These are phyloP conservation scores for Amoebophrya sp. DNA, from an alignment of 169 alveolate species.

Conservation along the genomic window DNA sequence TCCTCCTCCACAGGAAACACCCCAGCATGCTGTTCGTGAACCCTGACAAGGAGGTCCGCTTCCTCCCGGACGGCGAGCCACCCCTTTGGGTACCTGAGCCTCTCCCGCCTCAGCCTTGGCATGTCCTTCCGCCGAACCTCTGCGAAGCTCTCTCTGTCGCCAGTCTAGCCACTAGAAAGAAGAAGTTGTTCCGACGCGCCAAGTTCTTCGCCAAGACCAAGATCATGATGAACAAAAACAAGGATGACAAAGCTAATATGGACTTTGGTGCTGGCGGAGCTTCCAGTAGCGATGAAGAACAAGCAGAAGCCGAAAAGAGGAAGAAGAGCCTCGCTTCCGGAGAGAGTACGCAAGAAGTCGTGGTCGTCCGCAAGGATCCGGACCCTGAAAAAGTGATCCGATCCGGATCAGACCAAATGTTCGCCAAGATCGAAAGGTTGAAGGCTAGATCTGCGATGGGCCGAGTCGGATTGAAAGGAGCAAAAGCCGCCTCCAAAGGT, in stretches of 20 bases:
- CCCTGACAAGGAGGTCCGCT: not conserved
- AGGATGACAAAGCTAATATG: too few species aligned
- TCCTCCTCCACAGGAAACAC: too few species aligned
- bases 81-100: not conserved
- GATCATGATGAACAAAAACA: not conserved
- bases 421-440: not conserved
- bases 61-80: slow-evolving; percentile 14
- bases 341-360: not conserved
- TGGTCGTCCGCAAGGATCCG: not conserved
- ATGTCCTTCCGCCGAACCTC: not conserved
- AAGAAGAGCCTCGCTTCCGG: not conserved
- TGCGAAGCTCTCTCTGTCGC: not conserved
- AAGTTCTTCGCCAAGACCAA: slow-evolving; percentile 9
- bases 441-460: not conserved
- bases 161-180: not conserved
- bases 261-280: too few species aligned
- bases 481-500: not conserved
- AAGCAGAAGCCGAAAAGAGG: not conserved
- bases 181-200: not conserved
- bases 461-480: not conserved
- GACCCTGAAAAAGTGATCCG: not conserved
- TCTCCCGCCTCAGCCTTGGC: slow-evolving; percentile 11
- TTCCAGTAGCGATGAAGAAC: too few species aligned
- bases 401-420: too few species aligned
- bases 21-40: not conserved